Percentiles rank a stretch among this genome's conserved stretches.
Conservation (phyloP, 129 eudicot genomes). For the Cynara cardunculus region DNA sequence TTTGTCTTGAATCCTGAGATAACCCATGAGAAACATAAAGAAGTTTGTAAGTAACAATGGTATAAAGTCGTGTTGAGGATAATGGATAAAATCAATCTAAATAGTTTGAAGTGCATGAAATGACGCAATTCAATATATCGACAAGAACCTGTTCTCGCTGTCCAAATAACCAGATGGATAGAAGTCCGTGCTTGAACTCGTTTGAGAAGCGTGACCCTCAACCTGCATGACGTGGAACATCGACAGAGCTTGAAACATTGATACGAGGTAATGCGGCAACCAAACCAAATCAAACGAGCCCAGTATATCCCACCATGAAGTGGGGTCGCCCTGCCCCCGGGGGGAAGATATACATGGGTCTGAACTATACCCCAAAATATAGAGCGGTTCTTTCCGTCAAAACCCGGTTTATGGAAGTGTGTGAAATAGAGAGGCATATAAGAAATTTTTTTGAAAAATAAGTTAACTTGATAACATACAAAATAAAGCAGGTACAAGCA, state of each 20-base stretch:
- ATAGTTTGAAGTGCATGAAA: not conserved
- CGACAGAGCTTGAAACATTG: not conserved
- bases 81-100: not conserved
- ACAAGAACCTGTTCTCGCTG: conserved; percentile 41
- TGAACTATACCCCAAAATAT: too few species aligned
- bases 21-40: not conserved
- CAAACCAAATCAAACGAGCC: not conserved
- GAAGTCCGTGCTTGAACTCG: conserved; percentile 26
- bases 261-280: not conserved
- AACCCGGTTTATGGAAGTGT: too few species aligned
- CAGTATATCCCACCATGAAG: too few species aligned
- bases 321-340: too few species aligned
- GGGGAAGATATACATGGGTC: too few species aligned
- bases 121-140: not conserved
- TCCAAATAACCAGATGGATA: conserved; percentile 34
- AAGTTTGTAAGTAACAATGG: not conserved
- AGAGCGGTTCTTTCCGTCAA: too few species aligned
- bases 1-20: conserved; percentile 41
- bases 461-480: too few species aligned
- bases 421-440: too few species aligned
- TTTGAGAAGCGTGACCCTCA: conserved; percentile 32
- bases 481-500: too few species aligned
- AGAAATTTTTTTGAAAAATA: too few species aligned
- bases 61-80: not conserved
- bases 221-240: conserved; percentile 33